Conservation (phyloP, 352 stramenopile species). For the Pseudoperonospora humuli region DNA sequence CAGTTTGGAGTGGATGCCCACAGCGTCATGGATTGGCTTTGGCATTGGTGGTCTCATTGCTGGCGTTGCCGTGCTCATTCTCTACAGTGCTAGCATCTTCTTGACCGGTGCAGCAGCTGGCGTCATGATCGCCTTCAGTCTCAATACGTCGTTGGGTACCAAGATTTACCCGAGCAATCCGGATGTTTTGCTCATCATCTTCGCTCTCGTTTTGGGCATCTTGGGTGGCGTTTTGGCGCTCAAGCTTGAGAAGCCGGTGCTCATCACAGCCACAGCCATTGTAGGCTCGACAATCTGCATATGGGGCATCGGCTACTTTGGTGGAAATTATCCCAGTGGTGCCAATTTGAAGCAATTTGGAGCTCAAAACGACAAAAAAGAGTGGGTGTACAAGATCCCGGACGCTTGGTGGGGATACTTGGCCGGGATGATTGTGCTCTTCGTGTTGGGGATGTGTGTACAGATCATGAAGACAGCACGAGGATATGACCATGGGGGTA, state of each 20-base stretch:
- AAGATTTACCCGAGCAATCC: constrained; percentile 45
- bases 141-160: constrained; percentile 43
- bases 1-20: constrained; percentile 38
- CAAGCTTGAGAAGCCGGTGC: constrained; percentile 46
- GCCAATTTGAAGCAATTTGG: constrained; percentile 45
- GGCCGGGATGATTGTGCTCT: constrained; percentile 41
- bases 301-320: constrained; percentile 61
- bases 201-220: constrained; percentile 35
- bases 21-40: constrained; percentile 54
- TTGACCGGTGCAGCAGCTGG: constrained; percentile 33
- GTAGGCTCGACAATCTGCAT: constrained; percentile 45
- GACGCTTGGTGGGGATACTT: constrained; percentile 74
- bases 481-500: constrained; percentile 38
- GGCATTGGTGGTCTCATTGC: constrained; percentile 29
- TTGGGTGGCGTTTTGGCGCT: constrained; percentile 36
- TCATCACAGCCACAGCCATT: constrained; percentile 51
- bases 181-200: constrained; percentile 32
- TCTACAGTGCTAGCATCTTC: constrained; percentile 48
- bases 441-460: constrained; percentile 48
- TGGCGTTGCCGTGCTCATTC: constrained; percentile 36
- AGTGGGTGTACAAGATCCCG: constrained; percentile 58
- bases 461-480: constrained; percentile 58
- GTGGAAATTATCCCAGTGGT: constrained; percentile 54
- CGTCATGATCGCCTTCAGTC: constrained; percentile 39
- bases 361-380: constrained; percentile 22